Percentiles rank a stretch among this genome's conserved stretches.
Evolutionary conservation across 306 rosid species (phyloP).

Genomic region (Arachis stenosperma): DNA sequence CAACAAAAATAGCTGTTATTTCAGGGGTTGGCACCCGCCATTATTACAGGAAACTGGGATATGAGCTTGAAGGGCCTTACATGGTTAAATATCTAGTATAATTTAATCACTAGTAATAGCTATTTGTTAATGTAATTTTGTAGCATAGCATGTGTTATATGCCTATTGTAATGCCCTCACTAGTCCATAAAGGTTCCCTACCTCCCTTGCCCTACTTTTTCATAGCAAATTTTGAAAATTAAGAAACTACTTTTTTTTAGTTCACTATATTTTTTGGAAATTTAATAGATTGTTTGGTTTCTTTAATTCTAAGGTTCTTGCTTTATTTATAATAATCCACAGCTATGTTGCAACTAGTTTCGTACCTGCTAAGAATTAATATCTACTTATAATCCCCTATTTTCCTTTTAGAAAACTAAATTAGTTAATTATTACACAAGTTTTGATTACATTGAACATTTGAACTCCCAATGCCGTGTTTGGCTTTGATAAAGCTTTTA

Average conservation of each 20-base stretch:
- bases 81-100: constrained; percentile 76
- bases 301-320: not conserved
- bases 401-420: too few relatives aligned
- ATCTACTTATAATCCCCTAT: too few relatives aligned
- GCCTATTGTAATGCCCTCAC: not conserved
- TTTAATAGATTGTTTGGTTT: constrained; percentile 16
- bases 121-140: constrained; percentile 49
- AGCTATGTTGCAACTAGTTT: not conserved
- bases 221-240: not conserved
- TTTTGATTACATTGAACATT: too few relatives aligned
- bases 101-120: constrained; percentile 36
- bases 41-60: constrained; percentile 87
- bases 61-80: constrained; percentile 98
- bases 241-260: constrained; percentile 20
- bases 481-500: too few relatives aligned
- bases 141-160: constrained; percentile 32
- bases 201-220: not conserved
- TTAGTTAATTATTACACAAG: too few relatives aligned
- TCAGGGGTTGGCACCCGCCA: constrained; percentile 98
- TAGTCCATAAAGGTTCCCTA: constrained; percentile 12
- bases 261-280: not conserved
- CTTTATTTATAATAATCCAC: not conserved
- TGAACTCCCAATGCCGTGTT: too few relatives aligned
- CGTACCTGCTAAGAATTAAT: too few relatives aligned
- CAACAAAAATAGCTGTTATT: constrained; percentile 83